Percentiles rank a stretch among this genome's conserved stretches.
Conservation (phyloP, 306 rosid genomes). For the Cucumis melo region DNA sequence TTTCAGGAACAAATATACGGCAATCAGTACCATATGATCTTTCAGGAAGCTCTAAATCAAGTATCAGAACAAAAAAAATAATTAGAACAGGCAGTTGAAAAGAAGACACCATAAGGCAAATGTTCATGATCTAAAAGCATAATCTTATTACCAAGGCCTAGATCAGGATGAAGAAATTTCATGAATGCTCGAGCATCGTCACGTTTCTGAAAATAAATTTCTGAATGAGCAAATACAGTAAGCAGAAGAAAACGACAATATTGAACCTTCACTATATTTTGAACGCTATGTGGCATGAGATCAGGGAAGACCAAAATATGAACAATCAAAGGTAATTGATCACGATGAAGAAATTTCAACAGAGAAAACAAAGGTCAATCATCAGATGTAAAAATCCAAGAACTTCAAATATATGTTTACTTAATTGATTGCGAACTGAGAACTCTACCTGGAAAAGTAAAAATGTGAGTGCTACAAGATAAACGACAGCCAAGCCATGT, state of each 20-base stretch:
- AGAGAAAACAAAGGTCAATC: not conserved
- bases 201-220: slow-evolving; percentile 48
- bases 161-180: slow-evolving; percentile 98
- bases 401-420: not conserved
- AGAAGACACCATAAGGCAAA: not conserved
- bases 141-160: slow-evolving; percentile 69
- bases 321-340: not conserved
- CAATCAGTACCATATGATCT: slow-evolving; percentile 96
- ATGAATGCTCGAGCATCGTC: slow-evolving; percentile 94
- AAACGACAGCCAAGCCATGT: slow-evolving; percentile 96
- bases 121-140: not conserved
- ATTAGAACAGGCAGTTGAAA: not conserved
- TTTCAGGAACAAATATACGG: slow-evolving; percentile 76
- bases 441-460: slow-evolving; percentile 77
- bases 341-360: not conserved
- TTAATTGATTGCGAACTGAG: not conserved
- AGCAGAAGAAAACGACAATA: not conserved
- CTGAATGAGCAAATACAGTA: not conserved
- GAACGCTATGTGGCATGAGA: not conserved
- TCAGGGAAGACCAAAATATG: not conserved
- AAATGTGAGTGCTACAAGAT: slow-evolving; percentile 89
- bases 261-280: not conserved
- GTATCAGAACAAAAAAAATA: not conserved
- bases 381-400: not conserved
- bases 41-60: slow-evolving; percentile 82